phyloP scores from a whole-genome alignment of 2,329 filamentous ascomycete species.

The Thermothelomyces thermophilus region DNA sequence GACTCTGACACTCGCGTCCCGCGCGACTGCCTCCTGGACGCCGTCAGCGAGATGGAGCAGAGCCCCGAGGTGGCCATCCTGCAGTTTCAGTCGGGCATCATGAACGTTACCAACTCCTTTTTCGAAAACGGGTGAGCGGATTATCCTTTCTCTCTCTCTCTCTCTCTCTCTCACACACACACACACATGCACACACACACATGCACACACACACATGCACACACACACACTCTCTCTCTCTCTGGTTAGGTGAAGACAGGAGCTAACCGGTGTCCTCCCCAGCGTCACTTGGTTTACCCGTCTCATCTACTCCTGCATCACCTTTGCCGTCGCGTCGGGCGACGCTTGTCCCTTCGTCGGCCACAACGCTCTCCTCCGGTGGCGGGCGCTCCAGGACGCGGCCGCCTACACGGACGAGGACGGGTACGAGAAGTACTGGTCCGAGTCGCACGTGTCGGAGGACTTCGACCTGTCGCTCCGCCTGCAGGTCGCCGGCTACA shows the following conservation, averaged over 20 bases:
- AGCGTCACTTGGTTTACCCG: constrained; percentile 65
- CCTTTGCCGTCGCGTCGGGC: constrained; percentile 67
- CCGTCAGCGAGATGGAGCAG: constrained; percentile 75
- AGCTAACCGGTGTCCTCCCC: too few species aligned
- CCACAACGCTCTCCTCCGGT: constrained; percentile 70
- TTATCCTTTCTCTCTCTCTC: not conserved
- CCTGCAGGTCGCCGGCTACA: constrained; percentile 65
- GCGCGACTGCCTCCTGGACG: constrained; percentile 68
- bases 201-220: too few species aligned
- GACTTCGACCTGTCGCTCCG: constrained; percentile 79
- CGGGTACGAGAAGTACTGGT: constrained; percentile 75
- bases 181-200: too few species aligned
- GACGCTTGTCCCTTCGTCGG: constrained; percentile 74
- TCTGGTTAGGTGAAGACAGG: too few species aligned
- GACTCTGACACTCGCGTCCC: constrained; percentile 77
- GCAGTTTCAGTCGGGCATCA: constrained; percentile 71
- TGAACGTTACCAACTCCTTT: constrained; percentile 70
- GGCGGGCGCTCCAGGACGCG: constrained; percentile 63
- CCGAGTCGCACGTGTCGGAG: constrained; percentile 71
- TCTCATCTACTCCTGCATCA: constrained; percentile 69
- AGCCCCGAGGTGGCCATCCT: constrained; percentile 72
- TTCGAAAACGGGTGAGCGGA: constrained; percentile 57
- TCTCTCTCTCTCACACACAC: too few species aligned
- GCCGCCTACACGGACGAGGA: constrained; percentile 64
- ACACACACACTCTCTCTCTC: too few species aligned